Evolutionary conservation across 2,329 filamentous ascomycete genomes (phyloP).

Genomic region (Zymoseptoria brevis): DNA sequence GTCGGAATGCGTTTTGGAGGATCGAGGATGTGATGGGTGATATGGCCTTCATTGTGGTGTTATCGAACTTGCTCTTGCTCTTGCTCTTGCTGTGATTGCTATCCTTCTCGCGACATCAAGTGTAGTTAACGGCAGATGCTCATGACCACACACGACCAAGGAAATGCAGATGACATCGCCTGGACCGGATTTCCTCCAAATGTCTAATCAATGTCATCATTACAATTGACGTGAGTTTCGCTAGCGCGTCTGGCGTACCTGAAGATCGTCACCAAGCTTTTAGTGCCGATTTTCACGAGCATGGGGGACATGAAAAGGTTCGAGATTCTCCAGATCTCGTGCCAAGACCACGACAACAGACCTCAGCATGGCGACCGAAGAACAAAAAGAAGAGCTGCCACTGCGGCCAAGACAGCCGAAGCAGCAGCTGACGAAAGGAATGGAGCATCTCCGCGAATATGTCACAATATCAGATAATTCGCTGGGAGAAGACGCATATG

Average conservation of each 20-base stretch:
- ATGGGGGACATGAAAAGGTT: background rate
- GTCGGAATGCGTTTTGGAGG: slow-evolving; percentile 12
- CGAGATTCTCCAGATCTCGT: background rate
- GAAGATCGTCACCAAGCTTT: background rate
- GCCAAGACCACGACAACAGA: slow-evolving; percentile 7
- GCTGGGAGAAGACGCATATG: slow-evolving; percentile 39
- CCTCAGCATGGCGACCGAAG: slow-evolving; percentile 14
- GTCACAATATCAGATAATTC: slow-evolving; percentile 36
- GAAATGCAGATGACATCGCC: background rate
- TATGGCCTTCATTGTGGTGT: slow-evolving; percentile 22
- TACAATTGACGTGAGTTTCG: background rate
- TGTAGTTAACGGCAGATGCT: background rate
- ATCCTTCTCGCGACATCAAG: background rate
- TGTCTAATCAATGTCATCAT: slow-evolving; percentile 1
- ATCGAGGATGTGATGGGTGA: slow-evolving; percentile 17
- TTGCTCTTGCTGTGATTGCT: background rate
- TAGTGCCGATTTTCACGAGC: background rate
- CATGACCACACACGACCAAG: background rate
- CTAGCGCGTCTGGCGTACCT: background rate
- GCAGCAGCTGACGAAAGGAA: slow-evolving; percentile 44
- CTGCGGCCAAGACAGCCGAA: slow-evolving; percentile 24
- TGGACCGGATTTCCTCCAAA: background rate
- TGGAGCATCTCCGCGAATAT: slow-evolving; percentile 46
- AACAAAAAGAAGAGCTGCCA: slow-evolving; percentile 7
- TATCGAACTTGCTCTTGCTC: background rate